Evolutionary conservation across 768 basidiomycete genomes (phyloP), one percentile per base, ranked within the genome.

Genomic region (Coprinopsis cinerea): DNA sequence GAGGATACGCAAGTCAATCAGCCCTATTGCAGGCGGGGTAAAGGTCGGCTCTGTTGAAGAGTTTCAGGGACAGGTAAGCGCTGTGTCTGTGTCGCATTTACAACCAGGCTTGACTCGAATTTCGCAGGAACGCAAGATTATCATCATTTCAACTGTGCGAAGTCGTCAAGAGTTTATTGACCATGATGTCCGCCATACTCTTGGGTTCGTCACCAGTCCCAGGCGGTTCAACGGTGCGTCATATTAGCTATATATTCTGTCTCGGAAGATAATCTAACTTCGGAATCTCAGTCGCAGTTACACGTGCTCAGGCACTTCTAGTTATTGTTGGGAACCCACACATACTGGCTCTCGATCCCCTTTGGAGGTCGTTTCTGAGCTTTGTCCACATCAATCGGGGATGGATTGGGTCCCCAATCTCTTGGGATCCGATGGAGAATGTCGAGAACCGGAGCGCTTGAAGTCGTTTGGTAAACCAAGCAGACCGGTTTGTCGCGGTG

Each of bases 21-120:
- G 60, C 24, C 53, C 47, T 30, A 58, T 65, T 22, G 66, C 67
- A 1, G 69, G 70, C 22, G 65, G 59, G 4, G 67, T 83, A 47
- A 83, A 83, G 55, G 76, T 85, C 14, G 83, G 81, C 17, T 81
- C 77, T 17, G 81, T 82, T 1, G 83, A 84, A 55, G 80, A 82
- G 48, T 82, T 82, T 63, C 82, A 83, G 60, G 83, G 82, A 9
- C 78, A 82, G 64, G 79, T 76, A 17, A 15, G 44, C n/a, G 54
- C 49, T 22, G 18, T 9, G 26, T 30, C 40, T 47, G n/a, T n/a
- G 22, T 4, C 26, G 2, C 23, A 56, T 69, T 1, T 63, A 69
- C 52, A 55, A 57, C 4, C 57, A 67, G 25, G 18, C 10, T 27
- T 24, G 3, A 26, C 18, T 11, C 42, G 11, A 7, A 9, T 32